Conservation (phyloP, 2,329 filamentous ascomycete species). For the Alternaria sp. region DNA sequence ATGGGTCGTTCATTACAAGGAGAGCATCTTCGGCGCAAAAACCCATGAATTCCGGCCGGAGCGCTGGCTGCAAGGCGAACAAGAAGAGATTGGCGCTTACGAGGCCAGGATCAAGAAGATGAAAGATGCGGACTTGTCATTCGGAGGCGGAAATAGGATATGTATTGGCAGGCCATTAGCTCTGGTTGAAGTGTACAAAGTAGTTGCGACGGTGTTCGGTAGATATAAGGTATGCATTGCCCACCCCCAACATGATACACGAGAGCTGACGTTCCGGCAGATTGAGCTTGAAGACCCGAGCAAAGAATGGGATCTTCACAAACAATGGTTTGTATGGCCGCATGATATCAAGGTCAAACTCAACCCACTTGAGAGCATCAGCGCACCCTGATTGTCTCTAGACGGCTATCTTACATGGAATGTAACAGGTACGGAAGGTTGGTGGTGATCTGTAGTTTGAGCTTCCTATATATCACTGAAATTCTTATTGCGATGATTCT, state of each 20-base stretch:
- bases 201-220: slow-evolving; percentile 55
- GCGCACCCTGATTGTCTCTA: not conserved
- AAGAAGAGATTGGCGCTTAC: slow-evolving; percentile 25
- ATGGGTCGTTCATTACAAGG: slow-evolving; percentile 38
- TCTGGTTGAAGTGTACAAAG: slow-evolving; percentile 55
- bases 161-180: slow-evolving; percentile 44
- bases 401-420: not conserved
- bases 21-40: slow-evolving; percentile 31
- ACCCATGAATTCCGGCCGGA: slow-evolving; percentile 36
- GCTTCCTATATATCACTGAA: not conserved
- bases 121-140: slow-evolving; percentile 48
- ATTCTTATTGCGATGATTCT: not conserved
- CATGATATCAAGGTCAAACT: slow-evolving; percentile 44
- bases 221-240: slow-evolving; percentile 54
- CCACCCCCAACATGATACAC: slow-evolving; percentile 21
- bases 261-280: slow-evolving; percentile 23
- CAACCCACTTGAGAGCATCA: slow-evolving; percentile 15
- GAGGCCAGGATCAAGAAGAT: slow-evolving; percentile 35
- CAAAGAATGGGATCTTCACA: slow-evolving; percentile 53
- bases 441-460: not conserved
- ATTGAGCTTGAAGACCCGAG: slow-evolving; percentile 49
- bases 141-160: slow-evolving; percentile 41
- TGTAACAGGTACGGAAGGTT: not conserved
- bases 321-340: slow-evolving; percentile 55
- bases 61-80: slow-evolving; percentile 43